phyloP scores from a whole-genome alignment of 129 eudicot species.

The Pulicaria dysenterica region DNA sequence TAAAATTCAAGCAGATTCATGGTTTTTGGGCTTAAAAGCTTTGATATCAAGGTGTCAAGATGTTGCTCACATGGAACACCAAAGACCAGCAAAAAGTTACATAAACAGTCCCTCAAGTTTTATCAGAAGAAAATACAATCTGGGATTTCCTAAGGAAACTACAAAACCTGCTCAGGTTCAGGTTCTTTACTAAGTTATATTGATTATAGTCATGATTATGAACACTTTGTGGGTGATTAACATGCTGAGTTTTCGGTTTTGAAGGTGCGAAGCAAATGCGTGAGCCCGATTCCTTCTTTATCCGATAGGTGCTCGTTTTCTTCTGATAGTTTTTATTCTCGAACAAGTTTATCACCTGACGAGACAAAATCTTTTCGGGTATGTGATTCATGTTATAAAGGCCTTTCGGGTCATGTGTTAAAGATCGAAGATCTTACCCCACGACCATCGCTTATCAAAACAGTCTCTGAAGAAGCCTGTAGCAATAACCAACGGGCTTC shows the following conservation, averaged over 20 bases:
- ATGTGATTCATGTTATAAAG: slow-evolving; percentile 53
- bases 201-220: background rate
- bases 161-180: slow-evolving; percentile 46
- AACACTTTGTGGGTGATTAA: background rate
- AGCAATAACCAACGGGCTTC: slow-evolving; percentile 14
- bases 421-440: slow-evolving; percentile 41
- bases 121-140: slow-evolving; percentile 53
- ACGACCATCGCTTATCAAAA: slow-evolving; percentile 43
- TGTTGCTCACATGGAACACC: slow-evolving; percentile 28
- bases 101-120: slow-evolving; percentile 55
- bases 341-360: slow-evolving; percentile 56
- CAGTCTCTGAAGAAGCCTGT: slow-evolving; percentile 19
- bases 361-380: slow-evolving; percentile 55
- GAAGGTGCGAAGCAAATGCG: slow-evolving; percentile 54
- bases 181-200: background rate
- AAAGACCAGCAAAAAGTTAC: slow-evolving; percentile 49
- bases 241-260: slow-evolving; percentile 9
- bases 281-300: slow-evolving; percentile 54
- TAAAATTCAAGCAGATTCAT: slow-evolving; percentile 62
- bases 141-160: slow-evolving; percentile 46
- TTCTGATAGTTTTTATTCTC: slow-evolving; percentile 57
- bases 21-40: slow-evolving; percentile 64
- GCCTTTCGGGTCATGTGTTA: slow-evolving; percentile 27
- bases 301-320: slow-evolving; percentile 55
- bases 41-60: slow-evolving; percentile 48